Conservation (phyloP, 2,329 filamentous ascomycete species). For the Sclerotinia nivalis region DNA sequence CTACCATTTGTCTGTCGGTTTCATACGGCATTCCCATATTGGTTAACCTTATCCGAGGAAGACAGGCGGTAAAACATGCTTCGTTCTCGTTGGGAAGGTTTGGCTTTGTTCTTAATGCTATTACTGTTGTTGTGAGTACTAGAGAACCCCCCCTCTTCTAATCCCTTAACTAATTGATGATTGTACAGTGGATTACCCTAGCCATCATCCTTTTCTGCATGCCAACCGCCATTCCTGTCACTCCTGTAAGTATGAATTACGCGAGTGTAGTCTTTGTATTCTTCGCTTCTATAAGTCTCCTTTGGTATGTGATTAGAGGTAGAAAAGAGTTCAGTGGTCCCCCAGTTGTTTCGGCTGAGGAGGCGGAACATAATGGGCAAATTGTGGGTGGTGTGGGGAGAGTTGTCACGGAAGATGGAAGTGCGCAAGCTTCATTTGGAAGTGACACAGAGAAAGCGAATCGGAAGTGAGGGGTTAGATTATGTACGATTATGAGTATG, state of each 20-base stretch:
- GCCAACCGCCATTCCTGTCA: conserved; percentile 62
- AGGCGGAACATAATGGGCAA: conserved; percentile 34
- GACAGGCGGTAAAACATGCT: conserved; percentile 65
- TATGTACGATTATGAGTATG: conserved; percentile 2
- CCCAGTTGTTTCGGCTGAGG: conserved; percentile 33
- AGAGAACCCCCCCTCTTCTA: neutral
- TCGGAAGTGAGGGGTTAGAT: conserved; percentile 3
- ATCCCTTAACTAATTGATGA: neutral
- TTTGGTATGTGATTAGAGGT: conserved; percentile 65
- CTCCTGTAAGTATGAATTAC: conserved; percentile 63
- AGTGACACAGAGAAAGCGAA: conserved; percentile 22
- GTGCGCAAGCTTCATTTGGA: conserved; percentile 16
- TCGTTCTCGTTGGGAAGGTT: conserved; percentile 69
- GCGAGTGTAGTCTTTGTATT: conserved; percentile 65
- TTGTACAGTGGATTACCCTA: conserved; percentile 61
- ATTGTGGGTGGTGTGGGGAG: conserved; percentile 32
- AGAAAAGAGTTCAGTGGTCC: conserved; percentile 65
- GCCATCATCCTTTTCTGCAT: conserved; percentile 75
- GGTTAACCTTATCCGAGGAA: conserved; percentile 65
- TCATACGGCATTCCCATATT: conserved; percentile 77
- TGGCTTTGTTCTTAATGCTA: conserved; percentile 66
- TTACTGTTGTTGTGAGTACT: conserved; percentile 52
- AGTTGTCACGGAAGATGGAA: conserved; percentile 28
- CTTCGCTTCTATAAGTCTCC: conserved; percentile 58
- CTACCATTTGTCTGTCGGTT: conserved; percentile 74